Base-by-base conservation (phyloP, 306 rosid genomes). In the Cicer judaicum region DNA sequence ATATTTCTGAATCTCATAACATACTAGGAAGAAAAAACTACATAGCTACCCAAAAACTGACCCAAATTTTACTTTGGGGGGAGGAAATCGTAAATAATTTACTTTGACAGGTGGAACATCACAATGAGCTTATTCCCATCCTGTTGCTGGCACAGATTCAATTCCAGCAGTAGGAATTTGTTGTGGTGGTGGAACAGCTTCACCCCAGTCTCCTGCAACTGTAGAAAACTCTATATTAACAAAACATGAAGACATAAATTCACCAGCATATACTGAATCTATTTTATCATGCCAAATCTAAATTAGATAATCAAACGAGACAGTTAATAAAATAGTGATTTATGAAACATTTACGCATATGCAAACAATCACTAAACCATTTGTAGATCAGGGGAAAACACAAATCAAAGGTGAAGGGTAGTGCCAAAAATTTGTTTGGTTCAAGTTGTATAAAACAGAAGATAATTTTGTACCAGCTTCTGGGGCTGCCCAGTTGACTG, bases 121-220 rank as follows among this genome's bases (percentile, higher is more conserved):
- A 39, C 7, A 62, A 36, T 2, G 29, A 24, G 13, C 36, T 62
- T 13, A 62, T 0, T 62, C 48, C 68, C 68, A 62, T 7, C 68
- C 68, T 0, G 68, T 38, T 38, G 47, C 48, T 14, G 47, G 12
- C 29, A 62, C 68, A 1, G 68, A 62, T 38, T 62, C 68, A n/a
- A 39, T 8, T 62, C 68, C 68, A 0, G 68, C 13, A 39, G 21
- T 14, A 15, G 68, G 24, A 62, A 62, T 62, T 62, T 39, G 68
- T 39, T 62, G 68, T 7, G 68, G 68, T n/a, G 68, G 47, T 8
- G 68, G 13, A n/a, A 62, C 68, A 8, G 68, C 68, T 62, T 62
- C 68, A 62, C 47, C 68, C 68, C 53, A 84, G 10, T 81, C 85
- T 42, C 80, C 87, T 72, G 79, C 82, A 70, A 36, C 64, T 44